These are phyloP conservation scores for Nakataea oryzae DNA, from an alignment of 2,329 filamentous ascomycete genomes.

Conservation along the genomic window DNA sequence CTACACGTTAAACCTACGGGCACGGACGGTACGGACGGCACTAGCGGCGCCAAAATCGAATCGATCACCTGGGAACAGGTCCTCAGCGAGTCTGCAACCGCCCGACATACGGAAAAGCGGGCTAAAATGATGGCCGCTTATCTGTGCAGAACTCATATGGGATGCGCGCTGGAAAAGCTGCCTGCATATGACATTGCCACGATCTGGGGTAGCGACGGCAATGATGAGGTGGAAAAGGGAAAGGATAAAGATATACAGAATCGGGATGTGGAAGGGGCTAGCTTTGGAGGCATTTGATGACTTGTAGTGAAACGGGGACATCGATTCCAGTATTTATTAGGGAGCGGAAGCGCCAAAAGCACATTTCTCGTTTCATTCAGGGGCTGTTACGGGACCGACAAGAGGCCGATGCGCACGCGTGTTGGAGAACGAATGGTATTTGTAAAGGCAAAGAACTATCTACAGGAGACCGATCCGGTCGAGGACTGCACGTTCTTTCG, in stretches of 20 bases:
- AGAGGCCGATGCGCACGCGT: no score
- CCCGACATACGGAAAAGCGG: not conserved
- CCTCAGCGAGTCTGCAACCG: not conserved
- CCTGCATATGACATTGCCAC: not conserved
- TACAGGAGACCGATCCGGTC: no score
- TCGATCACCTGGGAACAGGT: not conserved
- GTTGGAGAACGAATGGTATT: no score
- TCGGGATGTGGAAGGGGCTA: not conserved
- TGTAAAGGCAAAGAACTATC: no score
- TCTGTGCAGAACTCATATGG: not conserved
- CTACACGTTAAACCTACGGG: not conserved
- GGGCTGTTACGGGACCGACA: no score
- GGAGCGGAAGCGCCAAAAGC: no score
- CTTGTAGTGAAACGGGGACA: not conserved
- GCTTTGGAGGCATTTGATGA: not conserved
- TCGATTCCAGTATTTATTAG: not conserved
- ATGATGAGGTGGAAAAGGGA: not conserved
- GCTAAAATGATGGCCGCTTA: not conserved
- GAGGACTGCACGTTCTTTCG: no score
- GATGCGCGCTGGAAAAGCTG: slow-evolving; percentile 1
- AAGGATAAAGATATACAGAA: not conserved
- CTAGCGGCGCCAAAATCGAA: not conserved
- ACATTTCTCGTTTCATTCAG: no score
- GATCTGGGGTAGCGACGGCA: not conserved
- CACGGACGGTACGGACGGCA: slow-evolving; percentile 1